Evolutionary conservation across 148 eudicot species (phyloP), one percentile per base, ranked within the genome.

Genomic region (Amaranthus palmeri): DNA sequence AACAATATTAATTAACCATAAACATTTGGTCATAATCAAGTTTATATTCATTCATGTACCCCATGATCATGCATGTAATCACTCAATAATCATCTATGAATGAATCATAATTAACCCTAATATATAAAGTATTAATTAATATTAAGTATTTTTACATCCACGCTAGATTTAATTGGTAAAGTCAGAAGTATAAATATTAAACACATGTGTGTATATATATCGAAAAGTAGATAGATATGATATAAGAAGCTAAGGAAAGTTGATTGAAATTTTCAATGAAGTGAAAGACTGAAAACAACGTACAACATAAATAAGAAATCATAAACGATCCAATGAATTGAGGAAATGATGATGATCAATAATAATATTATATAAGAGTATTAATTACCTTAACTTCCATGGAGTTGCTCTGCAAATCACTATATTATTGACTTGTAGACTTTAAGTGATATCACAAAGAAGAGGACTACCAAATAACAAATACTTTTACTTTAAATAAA

Each of bases 361-460:
- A 54, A 8, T 47, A 41, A 36, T 11, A 72, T 25, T 25, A 25
- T 25, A 25, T 46, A 17, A 40, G 8, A n/a, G 7, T 65, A 67
- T 15, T 43, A 63, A 3, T 45, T 72, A 78, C 77, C 81, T 73
- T 78, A 44, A 78, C 68, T 54, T 67, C 81, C 81, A 78, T 78
- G 54, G 67, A 40, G 9, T 68, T 60, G 56, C 40, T 15, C 65
- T 53, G 77, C 45, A 15, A 68, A 61, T 67, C 40, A 73, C 18
- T 7, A 25, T 17, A 42, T 47, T 44, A 72, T 78, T 78, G 73
- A 78, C 69, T 66, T 41, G 36, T 6, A 40, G 53, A 59, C 58
- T 59, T 36, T 14, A 67, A 40, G 36, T 69, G 65, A 68, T 55
- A 75, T 59, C 58, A 71, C 65, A 11, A 7, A 43, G 46, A 57